phyloP scores from a whole-genome alignment of 2,329 filamentous ascomycete species.

The Sordariomycetes sp. region DNA sequence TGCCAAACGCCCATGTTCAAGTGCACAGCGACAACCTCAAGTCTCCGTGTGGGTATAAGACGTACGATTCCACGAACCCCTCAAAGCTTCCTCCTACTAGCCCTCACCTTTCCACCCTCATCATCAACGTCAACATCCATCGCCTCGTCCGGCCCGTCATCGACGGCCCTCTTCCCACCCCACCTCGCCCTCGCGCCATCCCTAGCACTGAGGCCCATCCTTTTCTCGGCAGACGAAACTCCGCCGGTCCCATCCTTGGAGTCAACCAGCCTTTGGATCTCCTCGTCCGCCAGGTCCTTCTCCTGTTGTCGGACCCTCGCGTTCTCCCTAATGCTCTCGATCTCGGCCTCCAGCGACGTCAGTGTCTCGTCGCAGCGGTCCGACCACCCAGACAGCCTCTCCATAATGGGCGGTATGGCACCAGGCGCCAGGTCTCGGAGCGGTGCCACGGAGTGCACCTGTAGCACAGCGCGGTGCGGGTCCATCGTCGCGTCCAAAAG shows the following conservation, averaged over 20 bases:
- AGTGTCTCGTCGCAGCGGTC: conserved; percentile 67
- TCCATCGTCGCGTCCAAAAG: conserved; percentile 77
- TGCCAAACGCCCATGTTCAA: background rate
- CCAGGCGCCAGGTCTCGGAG: conserved; percentile 76
- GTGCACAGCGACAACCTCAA: background rate
- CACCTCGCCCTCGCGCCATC: conserved; percentile 9
- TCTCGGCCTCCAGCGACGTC: conserved; percentile 63
- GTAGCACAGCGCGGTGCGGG: conserved; percentile 61
- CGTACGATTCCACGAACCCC: background rate
- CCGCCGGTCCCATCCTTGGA: background rate
- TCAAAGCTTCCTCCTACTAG: conserved; percentile 44
- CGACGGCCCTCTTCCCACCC: conserved; percentile 1
- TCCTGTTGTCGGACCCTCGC: conserved; percentile 44
- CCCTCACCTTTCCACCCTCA: conserved; percentile 37
- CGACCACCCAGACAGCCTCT: conserved; percentile 64
- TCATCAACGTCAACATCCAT: conserved; percentile 47
- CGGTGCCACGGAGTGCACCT: conserved; percentile 70
- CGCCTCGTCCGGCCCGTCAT: conserved; percentile 32
- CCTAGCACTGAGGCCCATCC: conserved; percentile 31
- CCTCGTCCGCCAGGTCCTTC: conserved; percentile 32
- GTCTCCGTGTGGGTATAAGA: background rate
- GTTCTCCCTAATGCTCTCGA: conserved; percentile 50
- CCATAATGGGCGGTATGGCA: conserved; percentile 57
- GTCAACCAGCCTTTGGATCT: conserved; percentile 36
- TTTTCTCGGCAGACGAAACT: background rate